These are phyloP conservation scores for Gossypium lobatum DNA, from an alignment of 441 rosid genomes.

Conservation along the genomic window DNA sequence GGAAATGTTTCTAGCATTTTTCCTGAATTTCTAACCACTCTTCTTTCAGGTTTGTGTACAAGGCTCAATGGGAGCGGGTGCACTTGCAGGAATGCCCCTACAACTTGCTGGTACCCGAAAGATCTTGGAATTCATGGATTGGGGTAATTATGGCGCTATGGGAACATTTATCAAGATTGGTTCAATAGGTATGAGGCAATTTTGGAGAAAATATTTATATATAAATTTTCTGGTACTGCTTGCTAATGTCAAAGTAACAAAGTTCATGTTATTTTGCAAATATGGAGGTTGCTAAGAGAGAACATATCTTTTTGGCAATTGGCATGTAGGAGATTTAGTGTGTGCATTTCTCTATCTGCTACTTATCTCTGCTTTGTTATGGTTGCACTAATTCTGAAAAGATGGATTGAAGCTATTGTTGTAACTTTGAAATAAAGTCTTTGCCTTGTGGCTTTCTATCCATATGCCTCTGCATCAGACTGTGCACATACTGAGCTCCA, in stretches of 20 bases:
- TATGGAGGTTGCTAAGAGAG: neutral
- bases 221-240: neutral
- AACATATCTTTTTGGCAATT: neutral
- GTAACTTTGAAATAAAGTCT: no score
- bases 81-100: constrained; percentile 94
- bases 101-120: constrained; percentile 86
- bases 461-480: neutral
- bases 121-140: constrained; percentile 94
- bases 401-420: neutral
- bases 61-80: constrained; percentile 97
- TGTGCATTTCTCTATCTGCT: neutral
- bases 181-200: constrained; percentile 57
- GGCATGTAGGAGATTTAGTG: neutral
- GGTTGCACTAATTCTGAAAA: neutral
- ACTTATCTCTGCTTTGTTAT: neutral
- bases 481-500: neutral
- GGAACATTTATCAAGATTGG: constrained; percentile 80
- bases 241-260: neutral
- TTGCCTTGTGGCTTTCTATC: neutral
- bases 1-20: neutral
- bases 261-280: neutral
- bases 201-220: neutral
- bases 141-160: constrained; percentile 78
- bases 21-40: constrained; percentile 13
- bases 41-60: constrained; percentile 84